phyloP scores from a whole-genome alignment of 2,329 filamentous ascomycete species.

The Hansfordia pulvinata region DNA sequence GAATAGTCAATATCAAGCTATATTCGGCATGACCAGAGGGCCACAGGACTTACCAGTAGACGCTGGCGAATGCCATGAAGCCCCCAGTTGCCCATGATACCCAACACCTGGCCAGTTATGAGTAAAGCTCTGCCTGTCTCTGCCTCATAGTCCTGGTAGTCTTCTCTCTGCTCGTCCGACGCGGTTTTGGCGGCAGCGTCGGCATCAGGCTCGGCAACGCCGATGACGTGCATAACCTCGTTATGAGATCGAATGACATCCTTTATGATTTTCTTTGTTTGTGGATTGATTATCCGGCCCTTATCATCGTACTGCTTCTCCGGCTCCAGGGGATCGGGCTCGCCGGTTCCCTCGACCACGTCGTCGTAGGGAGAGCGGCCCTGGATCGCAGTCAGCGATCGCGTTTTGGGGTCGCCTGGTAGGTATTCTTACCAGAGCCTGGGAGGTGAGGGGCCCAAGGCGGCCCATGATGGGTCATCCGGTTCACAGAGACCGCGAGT shows the following conservation, averaged over 20 bases:
- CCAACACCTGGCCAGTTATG: slow-evolving; percentile 18
- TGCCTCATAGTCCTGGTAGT: slow-evolving; percentile 33
- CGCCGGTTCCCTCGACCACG: slow-evolving; percentile 34
- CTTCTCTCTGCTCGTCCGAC: slow-evolving; percentile 17
- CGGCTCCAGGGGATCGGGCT: slow-evolving; percentile 23
- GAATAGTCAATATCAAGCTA: too few relatives aligned
- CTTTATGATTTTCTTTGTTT: slow-evolving; percentile 39
- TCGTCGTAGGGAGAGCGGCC: slow-evolving; percentile 48
- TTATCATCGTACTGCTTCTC: slow-evolving; percentile 38
- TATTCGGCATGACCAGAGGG: too few relatives aligned
- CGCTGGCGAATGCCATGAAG: slow-evolving; percentile 37
- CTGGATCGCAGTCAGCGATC: slow-evolving; percentile 16
- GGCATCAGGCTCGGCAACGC: slow-evolving; percentile 45
- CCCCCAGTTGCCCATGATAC: slow-evolving; percentile 34
- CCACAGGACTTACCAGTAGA: slow-evolving; percentile 38
- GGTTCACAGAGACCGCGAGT: too few relatives aligned
- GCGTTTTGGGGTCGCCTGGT: background rate
- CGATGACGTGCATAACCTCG: slow-evolving; percentile 50
- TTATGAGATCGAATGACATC: slow-evolving; percentile 47
- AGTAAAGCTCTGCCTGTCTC: slow-evolving; percentile 26
- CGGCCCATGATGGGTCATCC: slow-evolving; percentile 35
- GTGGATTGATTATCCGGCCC: slow-evolving; percentile 40
- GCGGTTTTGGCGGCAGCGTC: slow-evolving; percentile 24
- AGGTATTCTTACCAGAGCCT: slow-evolving; percentile 32
- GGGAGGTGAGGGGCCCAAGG: slow-evolving; percentile 40